These are phyloP conservation scores for Apiospora phragmitis DNA, from an alignment of 2,329 filamentous ascomycete genomes.

Conservation along the genomic window DNA sequence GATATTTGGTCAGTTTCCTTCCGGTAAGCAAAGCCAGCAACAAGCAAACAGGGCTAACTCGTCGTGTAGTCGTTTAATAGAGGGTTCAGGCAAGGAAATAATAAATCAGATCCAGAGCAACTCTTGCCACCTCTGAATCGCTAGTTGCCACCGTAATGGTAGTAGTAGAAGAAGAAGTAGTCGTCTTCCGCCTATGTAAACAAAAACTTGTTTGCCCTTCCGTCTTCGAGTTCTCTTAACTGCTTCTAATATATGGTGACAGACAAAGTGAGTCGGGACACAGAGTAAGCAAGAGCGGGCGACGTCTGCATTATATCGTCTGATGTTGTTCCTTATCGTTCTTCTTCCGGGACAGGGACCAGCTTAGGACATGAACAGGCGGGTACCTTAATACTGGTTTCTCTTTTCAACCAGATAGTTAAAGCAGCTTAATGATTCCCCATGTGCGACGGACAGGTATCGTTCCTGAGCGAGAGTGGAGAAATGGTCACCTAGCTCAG, in stretches of 20 bases:
- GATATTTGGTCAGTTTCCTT: not conserved
- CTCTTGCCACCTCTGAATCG: constrained; percentile 25
- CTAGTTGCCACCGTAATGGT: constrained; percentile 30
- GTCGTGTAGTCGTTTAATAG: not conserved
- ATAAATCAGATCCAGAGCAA: not conserved
- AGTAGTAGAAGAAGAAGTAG: not conserved
- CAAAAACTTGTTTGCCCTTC: constrained; percentile 19
- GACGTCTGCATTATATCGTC: constrained; percentile 48
- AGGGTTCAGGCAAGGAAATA: not conserved
- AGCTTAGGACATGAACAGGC: constrained; percentile 37
- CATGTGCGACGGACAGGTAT: constrained; percentile 31
- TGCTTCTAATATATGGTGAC: constrained; percentile 32
- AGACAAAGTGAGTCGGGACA: constrained; percentile 10
- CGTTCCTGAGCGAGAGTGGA: constrained; percentile 46
- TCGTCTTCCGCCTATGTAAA: not conserved
- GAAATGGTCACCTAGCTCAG: constrained; percentile 45
- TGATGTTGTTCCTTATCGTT: constrained; percentile 44
- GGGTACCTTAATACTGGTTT: constrained; percentile 39
- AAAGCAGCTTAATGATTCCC: constrained; percentile 36
- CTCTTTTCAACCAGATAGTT: constrained; percentile 42
- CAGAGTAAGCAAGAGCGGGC: constrained; percentile 35
- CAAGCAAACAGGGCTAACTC: not conserved
- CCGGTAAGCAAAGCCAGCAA: not conserved
- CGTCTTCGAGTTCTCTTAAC: constrained; percentile 31
- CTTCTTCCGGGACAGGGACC: constrained; percentile 30